These are phyloP conservation scores for Thyridium curvatum DNA, from an alignment of 2,329 filamentous ascomycete species.

Conservation along the genomic window DNA sequence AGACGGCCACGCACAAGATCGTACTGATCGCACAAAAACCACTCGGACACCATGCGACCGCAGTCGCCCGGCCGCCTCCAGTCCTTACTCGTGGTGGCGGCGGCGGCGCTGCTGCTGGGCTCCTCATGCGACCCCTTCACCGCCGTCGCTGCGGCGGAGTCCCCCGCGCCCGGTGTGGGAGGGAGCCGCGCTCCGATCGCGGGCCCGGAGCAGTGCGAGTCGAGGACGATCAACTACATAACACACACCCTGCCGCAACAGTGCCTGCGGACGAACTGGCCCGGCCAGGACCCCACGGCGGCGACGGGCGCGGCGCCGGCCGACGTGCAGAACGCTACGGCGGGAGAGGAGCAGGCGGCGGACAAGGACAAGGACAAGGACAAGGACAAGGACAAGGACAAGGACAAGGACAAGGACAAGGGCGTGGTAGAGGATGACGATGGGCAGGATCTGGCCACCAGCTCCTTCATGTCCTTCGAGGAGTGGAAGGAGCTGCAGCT, in stretches of 20 bases:
- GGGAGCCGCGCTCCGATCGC: slow-evolving; percentile 1
- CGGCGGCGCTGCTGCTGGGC: too few species aligned
- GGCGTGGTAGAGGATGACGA: slow-evolving; percentile 53
- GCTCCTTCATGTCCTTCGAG: slow-evolving; percentile 89
- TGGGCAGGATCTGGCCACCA: slow-evolving; percentile 56
- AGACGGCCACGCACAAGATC: too few species aligned
- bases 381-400: slow-evolving; percentile 8
- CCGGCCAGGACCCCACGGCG: slow-evolving; percentile 20
- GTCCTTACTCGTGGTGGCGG: too few species aligned
- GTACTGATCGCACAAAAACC: too few species aligned
- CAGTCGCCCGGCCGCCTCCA: too few species aligned
- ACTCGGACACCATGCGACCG: too few species aligned
- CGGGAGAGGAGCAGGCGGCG: slow-evolving; percentile 8
- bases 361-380: slow-evolving; percentile 28
- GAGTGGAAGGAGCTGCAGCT: slow-evolving; percentile 97
- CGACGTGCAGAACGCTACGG: neutral
- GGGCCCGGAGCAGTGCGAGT: slow-evolving; percentile 38
- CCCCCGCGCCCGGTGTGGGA: too few species aligned
- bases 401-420: slow-evolving; percentile 50
- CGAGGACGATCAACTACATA: slow-evolving; percentile 72
- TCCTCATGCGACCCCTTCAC: too few species aligned
- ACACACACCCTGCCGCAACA: slow-evolving; percentile 72
- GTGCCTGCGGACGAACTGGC: slow-evolving; percentile 62
- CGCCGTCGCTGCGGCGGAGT: too few species aligned
- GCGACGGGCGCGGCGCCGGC: neutral